Conservation (phyloP, 2,329 filamentous ascomycete genomes). For the Bipolaris victoriae region DNA sequence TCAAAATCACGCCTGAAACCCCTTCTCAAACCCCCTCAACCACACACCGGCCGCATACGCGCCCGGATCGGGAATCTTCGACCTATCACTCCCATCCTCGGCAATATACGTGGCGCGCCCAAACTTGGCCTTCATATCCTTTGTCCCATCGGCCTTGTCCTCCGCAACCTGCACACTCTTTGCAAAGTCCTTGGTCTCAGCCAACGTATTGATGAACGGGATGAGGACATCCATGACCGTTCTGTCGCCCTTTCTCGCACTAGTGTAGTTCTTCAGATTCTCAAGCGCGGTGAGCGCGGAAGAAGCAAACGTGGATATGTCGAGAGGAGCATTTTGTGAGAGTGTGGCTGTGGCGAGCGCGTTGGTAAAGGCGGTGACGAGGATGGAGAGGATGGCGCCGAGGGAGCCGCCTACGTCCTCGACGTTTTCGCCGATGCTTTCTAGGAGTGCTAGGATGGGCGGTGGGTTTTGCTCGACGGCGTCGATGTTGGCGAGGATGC, state of each 20-base stretch:
- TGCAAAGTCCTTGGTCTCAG: constrained; percentile 66
- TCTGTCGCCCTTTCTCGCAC: constrained; percentile 83
- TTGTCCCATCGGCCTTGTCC: constrained; percentile 79
- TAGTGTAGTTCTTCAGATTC: constrained; percentile 72
- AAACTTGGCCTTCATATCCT: constrained; percentile 86
- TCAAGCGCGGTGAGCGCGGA: constrained; percentile 54
- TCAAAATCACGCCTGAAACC: constrained; percentile 15
- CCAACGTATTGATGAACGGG: constrained; percentile 79
- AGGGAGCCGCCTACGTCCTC: constrained; percentile 77
- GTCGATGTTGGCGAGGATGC: constrained; percentile 54
- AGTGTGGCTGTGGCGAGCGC: constrained; percentile 45
- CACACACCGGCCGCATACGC: constrained; percentile 81
- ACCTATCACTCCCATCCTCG: constrained; percentile 62
- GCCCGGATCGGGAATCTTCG: constrained; percentile 67
- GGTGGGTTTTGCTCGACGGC: constrained; percentile 61
- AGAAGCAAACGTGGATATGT: constrained; percentile 44
- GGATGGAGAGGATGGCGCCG: constrained; percentile 80
- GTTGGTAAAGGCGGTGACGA: constrained; percentile 76
- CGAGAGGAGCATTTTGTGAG: constrained; percentile 33
- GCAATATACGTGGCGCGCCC: constrained; percentile 84
- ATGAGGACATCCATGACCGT: constrained; percentile 89
- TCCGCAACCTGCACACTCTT: constrained; percentile 76
- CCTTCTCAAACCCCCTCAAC: constrained; percentile 65
- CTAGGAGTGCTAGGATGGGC: constrained; percentile 62
- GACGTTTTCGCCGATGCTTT: constrained; percentile 65